Evolutionary conservation across 2,329 filamentous ascomycete species (phyloP), one percentile per base, ranked within the genome.

Genomic region (Cladosporium sp.): DNA sequence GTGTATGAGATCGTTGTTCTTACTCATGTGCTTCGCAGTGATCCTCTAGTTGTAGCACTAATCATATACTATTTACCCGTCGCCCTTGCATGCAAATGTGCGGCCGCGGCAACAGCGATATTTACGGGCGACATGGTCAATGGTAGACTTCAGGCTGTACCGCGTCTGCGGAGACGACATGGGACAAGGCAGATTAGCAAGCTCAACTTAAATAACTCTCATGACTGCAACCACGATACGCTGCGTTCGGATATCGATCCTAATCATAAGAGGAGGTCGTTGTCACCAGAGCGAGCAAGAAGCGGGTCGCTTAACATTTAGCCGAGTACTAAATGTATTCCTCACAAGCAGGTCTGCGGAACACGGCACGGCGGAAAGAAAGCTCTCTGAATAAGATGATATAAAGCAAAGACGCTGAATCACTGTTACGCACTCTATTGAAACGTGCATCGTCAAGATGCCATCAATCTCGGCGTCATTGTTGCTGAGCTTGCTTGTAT

Each of bases 231-330:
- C 21, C 21, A 12, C 40, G 40, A 46, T 8, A 21, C n/a, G 10
- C 2, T 46, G 10, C 3, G n/a, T 12, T 46, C 10, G 3, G 8
- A 21, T 3, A 46, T 4, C 40, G 10, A 46, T 12, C n/a, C 3
- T 10, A 23, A 46, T 10, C n/a, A 8, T 23, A 23, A 46, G 40
- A 46, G n/a, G n/a, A 46, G 40, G 50, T 29, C 26, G 14, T 29
- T 29, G 14, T 31, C 23, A 29, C 14, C 26, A 5, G 10, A 16
- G 26, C 26, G 50, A 26, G 50, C 26, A 14, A 53, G 50, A 53
- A 29, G 50, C 50, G 26, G 50, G 12, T 53, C 50, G 50, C 50
- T 29, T n/a, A 53, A 28, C 26, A 53, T 53, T 53, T 53, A 53
- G 26, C 50, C 26, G 49, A 53, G 21, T 46, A 31, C 26, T 53